These are phyloP conservation scores for Pyrenochaeta sp. DNA, from an alignment of 2,329 filamentous ascomycete genomes.

Conservation along the genomic window DNA sequence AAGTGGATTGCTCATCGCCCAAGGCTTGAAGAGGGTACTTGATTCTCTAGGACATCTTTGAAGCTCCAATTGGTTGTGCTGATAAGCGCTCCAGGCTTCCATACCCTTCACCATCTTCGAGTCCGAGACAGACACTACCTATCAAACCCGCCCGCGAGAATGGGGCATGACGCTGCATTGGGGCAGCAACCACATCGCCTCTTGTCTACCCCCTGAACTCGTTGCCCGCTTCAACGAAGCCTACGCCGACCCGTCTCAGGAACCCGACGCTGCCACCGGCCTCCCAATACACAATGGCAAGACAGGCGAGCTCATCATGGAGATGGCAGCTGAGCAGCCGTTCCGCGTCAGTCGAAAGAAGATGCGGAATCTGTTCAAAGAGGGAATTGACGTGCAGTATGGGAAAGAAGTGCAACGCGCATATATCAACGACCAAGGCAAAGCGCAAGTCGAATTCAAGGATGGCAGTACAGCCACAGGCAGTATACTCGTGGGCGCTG, in stretches of 20 bases:
- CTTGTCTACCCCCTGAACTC: constrained; percentile 26
- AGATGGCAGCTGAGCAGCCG: constrained; percentile 29
- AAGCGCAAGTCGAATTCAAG: constrained; percentile 27
- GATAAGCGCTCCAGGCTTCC: background rate
- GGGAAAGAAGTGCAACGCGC: constrained; percentile 23
- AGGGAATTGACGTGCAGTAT: constrained; percentile 31
- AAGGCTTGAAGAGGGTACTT: constrained; percentile 21
- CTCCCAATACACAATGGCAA: constrained; percentile 36
- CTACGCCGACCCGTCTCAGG: constrained; percentile 29
- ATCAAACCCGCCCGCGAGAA: constrained; percentile 32
- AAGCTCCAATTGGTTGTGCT: background rate
- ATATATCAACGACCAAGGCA: constrained; percentile 15
- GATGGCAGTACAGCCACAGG: constrained; percentile 27
- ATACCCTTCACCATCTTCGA: constrained; percentile 20
- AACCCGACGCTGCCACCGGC: constrained; percentile 23
- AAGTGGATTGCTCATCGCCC: constrained; percentile 19
- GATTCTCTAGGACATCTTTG: background rate
- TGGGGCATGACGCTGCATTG: constrained; percentile 40
- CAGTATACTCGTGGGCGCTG: constrained; percentile 29
- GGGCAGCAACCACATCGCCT: constrained; percentile 25
- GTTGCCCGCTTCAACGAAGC: constrained; percentile 29
- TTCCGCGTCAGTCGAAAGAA: constrained; percentile 30
- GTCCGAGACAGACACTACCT: constrained; percentile 14
- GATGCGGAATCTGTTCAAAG: constrained; percentile 31
- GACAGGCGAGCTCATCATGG: constrained; percentile 31